Conservation (phyloP, 1,284 basidiomycete species). For the Coniferiporia sulphurascens region DNA sequence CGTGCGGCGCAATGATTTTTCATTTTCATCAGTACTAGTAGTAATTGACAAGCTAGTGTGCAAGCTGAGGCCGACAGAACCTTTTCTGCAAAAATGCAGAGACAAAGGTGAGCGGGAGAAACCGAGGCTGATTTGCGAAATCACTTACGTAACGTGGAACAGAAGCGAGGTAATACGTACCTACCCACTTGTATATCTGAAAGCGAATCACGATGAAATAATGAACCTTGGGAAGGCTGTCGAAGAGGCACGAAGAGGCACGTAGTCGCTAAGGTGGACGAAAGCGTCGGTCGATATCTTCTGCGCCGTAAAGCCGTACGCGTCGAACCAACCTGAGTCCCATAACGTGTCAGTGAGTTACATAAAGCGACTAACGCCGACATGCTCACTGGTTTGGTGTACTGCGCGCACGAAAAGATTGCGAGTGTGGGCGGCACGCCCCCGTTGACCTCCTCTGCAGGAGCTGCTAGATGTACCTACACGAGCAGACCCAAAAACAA, state of each 20-base stretch:
- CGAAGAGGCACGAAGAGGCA: slow-evolving; percentile 30
- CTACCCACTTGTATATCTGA: slow-evolving; percentile 46
- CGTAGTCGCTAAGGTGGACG: slow-evolving; percentile 64
- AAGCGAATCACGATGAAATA: slow-evolving; percentile 18
- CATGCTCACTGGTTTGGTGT: slow-evolving; percentile 39
- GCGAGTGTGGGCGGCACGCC: slow-evolving; percentile 51
- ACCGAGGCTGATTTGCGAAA: too few species aligned
- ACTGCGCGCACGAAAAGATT: slow-evolving; percentile 59
- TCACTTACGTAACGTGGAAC: too few species aligned
- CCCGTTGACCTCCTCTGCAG: slow-evolving; percentile 47
- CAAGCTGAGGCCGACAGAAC: too few species aligned
- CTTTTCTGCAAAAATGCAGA: too few species aligned
- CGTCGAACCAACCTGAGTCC: slow-evolving; percentile 58
- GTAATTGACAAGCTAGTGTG: too few species aligned
- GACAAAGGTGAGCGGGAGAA: too few species aligned
- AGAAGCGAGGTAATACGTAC: slow-evolving; percentile 27
- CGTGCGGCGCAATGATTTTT: too few species aligned
- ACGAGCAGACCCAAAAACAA: neutral
- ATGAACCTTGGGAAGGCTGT: neutral
- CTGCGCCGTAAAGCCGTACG: slow-evolving; percentile 56
- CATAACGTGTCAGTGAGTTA: neutral
- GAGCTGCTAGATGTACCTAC: slow-evolving; percentile 29
- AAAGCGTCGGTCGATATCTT: slow-evolving; percentile 56
- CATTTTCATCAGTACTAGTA: too few species aligned
- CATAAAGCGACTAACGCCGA: neutral